Evolutionary conservation across 805 yeast species (phyloP), one percentile per base, ranked within the genome.

Genomic region (Candida andamanensis): DNA sequence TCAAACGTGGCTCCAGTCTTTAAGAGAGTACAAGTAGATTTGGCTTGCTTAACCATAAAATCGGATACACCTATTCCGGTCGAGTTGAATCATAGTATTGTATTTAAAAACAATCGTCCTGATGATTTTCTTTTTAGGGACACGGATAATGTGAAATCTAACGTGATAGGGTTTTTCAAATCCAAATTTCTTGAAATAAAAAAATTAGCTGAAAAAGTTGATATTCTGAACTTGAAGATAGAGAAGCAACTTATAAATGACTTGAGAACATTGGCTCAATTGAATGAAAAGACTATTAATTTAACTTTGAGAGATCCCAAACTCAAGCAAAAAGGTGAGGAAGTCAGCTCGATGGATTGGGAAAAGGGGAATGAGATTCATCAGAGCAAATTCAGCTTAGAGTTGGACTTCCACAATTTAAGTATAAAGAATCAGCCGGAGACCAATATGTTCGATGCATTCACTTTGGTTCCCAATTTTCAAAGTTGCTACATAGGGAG

Each of bases 1-100:
- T 19, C 22, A 11, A 19, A 10, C 16, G 18, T 14, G 4, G 20
- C 48, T 2, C 58, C 62, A 1, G 48, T 48, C 26, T 37, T 56
- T 24, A 50, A 45, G 21, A 13, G 25, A 2, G 38, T 50, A 9
- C 22, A 24, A 3, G 52, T 54, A 2, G 65, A 58, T 19, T 45
- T 64, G 20, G 54, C 50, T 4, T 63, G 50, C 1, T 30, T 54
- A 22, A 54, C 67, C 14, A 37, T 55, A 10, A 44, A 51, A 24
- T 56, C 68, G 8, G 46, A 52, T 9, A 50, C 45, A 15, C 58
- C 64, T 2, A 56, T 64, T 9, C 68, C 70, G 3, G 33, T 64
- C 9, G 70, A 63, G 41, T 34, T 64, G 16, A 49, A 52, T 32
- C 66, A 62, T 39, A 64, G 57, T 26, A 46, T 58, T 16, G 40